These are phyloP conservation scores for Ustilago curta DNA, from an alignment of 1,284 basidiomycete genomes.

Conservation along the genomic window DNA sequence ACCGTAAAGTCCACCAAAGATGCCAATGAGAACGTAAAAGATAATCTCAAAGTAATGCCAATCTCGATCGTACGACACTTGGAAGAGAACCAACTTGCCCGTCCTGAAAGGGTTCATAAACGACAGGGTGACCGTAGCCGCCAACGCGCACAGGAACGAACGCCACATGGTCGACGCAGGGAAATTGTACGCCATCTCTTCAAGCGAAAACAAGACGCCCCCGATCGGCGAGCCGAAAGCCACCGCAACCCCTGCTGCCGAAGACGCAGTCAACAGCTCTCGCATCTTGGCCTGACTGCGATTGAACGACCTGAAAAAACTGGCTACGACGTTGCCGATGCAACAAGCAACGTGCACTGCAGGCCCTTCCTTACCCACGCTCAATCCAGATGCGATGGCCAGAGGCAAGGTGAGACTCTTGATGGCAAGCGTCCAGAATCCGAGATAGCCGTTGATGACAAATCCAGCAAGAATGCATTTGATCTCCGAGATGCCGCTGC, in stretches of 20 bases:
- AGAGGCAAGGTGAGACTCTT: conserved; percentile 90
- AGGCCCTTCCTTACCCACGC: conserved; percentile 98
- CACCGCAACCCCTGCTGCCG: conserved; percentile 95
- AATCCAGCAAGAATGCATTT: conserved; percentile 98
- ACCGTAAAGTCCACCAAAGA: conserved; percentile 97
- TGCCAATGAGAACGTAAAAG: conserved; percentile 90
- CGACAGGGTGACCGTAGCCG: conserved; percentile 95
- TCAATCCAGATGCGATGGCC: conserved; percentile 91
- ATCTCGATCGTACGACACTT: conserved; percentile 95
- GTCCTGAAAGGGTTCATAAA: conserved; percentile 98
- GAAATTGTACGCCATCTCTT: conserved; percentile 87
- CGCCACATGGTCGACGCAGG: conserved; percentile 98
- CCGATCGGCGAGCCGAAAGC: conserved; percentile 98
- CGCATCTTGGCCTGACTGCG: conserved; percentile 95
- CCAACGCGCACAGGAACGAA: conserved; percentile 94
- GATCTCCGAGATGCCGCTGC: conserved; percentile 98
- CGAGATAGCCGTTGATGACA: conserved; percentile 93
- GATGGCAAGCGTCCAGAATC: conserved; percentile 89
- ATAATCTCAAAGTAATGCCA: conserved; percentile 99
- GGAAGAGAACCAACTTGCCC: conserved; percentile 96
- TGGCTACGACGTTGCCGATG: conserved; percentile 87
- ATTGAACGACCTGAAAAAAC: conserved; percentile 83
- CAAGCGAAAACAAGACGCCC: conserved; percentile 87
- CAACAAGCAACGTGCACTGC: conserved; percentile 97
- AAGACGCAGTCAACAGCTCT: conserved; percentile 93